phyloP scores from a whole-genome alignment of 2,329 filamentous ascomycete genomes.

The Aspergillus sp. region DNA sequence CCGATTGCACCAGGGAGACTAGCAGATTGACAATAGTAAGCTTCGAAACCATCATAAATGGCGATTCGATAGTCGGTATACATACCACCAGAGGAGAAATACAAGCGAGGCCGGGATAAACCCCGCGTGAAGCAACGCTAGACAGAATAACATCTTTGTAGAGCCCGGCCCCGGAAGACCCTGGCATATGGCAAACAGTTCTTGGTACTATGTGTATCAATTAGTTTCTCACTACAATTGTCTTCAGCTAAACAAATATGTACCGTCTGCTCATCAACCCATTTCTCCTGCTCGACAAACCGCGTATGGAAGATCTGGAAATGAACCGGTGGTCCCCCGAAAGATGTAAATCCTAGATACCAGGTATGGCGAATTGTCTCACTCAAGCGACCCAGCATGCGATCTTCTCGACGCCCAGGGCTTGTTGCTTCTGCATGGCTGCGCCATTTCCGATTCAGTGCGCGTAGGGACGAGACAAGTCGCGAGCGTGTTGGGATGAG shows the following conservation, averaged over 20 bases:
- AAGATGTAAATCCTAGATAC: slow-evolving; percentile 65
- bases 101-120: slow-evolving; percentile 57
- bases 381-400: slow-evolving; percentile 23
- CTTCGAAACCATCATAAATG: too few species aligned
- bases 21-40: too few species aligned
- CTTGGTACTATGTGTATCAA: slow-evolving; percentile 58
- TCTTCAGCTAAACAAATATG: slow-evolving; percentile 15
- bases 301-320: slow-evolving; percentile 65
- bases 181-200: slow-evolving; percentile 69
- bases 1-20: slow-evolving; percentile 68
- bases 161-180: slow-evolving; percentile 66
- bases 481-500: not conserved
- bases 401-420: not conserved
- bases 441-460: not conserved
- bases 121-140: slow-evolving; percentile 64
- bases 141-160: slow-evolving; percentile 71
- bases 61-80: not conserved
- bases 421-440: not conserved
- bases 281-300: slow-evolving; percentile 61
- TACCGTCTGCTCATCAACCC: slow-evolving; percentile 70
- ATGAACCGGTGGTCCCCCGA: slow-evolving; percentile 68
- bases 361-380: slow-evolving; percentile 49
- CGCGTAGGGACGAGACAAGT: not conserved
- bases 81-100: slow-evolving; percentile 65
- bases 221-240: not conserved